phyloP scores from a whole-genome alignment of 2,329 filamentous ascomycete genomes.

The Aspergillus sp. region DNA sequence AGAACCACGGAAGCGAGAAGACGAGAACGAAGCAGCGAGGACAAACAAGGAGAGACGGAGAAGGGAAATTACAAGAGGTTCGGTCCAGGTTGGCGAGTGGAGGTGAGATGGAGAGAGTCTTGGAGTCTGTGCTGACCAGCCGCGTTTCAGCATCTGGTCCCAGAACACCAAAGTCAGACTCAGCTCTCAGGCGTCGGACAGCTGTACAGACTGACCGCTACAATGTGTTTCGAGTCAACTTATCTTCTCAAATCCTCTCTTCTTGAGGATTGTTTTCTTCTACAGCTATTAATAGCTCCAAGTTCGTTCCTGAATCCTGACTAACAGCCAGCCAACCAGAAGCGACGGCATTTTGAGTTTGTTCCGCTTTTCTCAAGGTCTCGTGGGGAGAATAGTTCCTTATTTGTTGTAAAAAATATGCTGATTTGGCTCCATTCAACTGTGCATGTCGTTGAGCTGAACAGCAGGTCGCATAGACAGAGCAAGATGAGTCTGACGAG shows the following conservation, averaged over 20 bases:
- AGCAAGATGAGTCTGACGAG: neutral
- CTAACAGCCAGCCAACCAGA: neutral
- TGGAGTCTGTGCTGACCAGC: neutral
- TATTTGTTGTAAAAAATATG: neutral
- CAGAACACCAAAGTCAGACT: neutral
- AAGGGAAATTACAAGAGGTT: neutral
- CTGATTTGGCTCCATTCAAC: neutral
- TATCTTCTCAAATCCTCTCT: neutral
- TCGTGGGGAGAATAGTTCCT: neutral
- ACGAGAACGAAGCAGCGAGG: neutral
- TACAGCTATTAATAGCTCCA: neutral
- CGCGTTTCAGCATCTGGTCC: constrained; percentile 1
- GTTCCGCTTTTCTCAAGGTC: neutral
- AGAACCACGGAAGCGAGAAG: neutral
- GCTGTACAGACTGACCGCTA: neutral
- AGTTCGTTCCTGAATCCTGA: neutral
- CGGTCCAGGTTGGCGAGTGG: constrained; percentile 8
- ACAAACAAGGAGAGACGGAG: neutral
- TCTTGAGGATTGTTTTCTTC: neutral
- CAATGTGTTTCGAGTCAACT: neutral
- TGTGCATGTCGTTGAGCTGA: neutral
- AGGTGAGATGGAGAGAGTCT: constrained; percentile 1
- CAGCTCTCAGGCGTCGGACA: neutral
- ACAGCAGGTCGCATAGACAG: neutral
- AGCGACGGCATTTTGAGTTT: neutral